Conservation (phyloP, 2,329 filamentous ascomycete species). For the Pleomassaria siparia region DNA sequence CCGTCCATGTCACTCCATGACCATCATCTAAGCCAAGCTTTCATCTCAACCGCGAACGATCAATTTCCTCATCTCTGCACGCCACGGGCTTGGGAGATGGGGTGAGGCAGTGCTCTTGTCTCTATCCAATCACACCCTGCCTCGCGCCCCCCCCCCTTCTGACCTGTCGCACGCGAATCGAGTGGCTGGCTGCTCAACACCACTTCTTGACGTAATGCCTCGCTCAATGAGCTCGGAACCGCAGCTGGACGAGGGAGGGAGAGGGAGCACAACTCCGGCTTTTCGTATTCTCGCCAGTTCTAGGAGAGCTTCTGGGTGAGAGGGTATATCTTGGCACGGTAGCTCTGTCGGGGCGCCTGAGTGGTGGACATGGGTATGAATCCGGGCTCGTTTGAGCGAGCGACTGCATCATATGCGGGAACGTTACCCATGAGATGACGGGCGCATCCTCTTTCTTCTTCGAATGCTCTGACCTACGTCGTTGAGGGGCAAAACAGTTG, state of each 20-base stretch:
- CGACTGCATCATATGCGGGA: too few species aligned
- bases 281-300: too few species aligned
- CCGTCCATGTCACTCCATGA: slow-evolving; percentile 1
- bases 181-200: not conserved
- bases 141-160: slow-evolving; percentile 8
- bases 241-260: not conserved
- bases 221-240: too few species aligned
- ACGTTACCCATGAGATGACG: too few species aligned
- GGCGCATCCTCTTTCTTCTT: too few species aligned
- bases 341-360: too few species aligned
- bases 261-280: slow-evolving; percentile 6
- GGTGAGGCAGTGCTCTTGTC: slow-evolving; percentile 12
- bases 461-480: too few species aligned
- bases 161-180: slow-evolving; percentile 7
- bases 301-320: too few species aligned
- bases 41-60: not conserved
- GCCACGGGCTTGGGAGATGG: slow-evolving; percentile 12
- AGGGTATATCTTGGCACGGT: too few species aligned
- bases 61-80: not conserved
- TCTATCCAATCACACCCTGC: slow-evolving; percentile 1
- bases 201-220: slow-evolving; percentile 4
- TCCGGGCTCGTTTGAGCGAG: too few species aligned
- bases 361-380: too few species aligned
- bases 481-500: too few species aligned
- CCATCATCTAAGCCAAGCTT: not conserved